phyloP scores from a whole-genome alignment of 371 early-diverging fungal species.

The Rhizopus delemar region DNA sequence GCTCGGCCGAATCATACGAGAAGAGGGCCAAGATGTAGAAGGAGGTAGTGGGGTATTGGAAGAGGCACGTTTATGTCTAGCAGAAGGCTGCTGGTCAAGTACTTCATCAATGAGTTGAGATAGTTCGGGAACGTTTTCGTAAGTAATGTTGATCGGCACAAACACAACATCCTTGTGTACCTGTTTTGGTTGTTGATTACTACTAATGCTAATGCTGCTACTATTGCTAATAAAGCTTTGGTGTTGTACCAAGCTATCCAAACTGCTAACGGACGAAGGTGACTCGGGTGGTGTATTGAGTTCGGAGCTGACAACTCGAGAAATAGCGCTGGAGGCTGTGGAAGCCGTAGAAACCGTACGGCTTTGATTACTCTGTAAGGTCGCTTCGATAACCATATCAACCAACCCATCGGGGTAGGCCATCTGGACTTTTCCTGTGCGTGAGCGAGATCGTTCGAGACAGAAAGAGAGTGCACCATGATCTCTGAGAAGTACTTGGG shows the following conservation, averaged over 20 bases:
- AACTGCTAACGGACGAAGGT: constrained; percentile 35
- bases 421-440: constrained; percentile 49
- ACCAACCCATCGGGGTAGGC: constrained; percentile 47
- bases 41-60: constrained; percentile 8
- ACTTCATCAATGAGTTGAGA: constrained; percentile 45
- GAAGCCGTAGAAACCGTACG: constrained; percentile 18
- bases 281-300: constrained; percentile 39
- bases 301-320: constrained; percentile 27
- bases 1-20: constrained; percentile 36
- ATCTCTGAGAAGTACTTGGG: constrained; percentile 48
- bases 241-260: constrained; percentile 29
- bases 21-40: constrained; percentile 5
- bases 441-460: constrained; percentile 43
- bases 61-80: constrained; percentile 4
- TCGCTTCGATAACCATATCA: constrained; percentile 52
- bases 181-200: not conserved
- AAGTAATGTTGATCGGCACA: constrained; percentile 53
- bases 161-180: constrained; percentile 43
- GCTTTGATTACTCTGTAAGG: constrained; percentile 46
- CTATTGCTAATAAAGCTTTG: not conserved
- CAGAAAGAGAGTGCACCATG: constrained; percentile 46
- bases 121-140: constrained; percentile 50
- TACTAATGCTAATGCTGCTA: no score
- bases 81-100: constrained; percentile 41
- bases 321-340: constrained; percentile 5